Conservation (phyloP, 1,284 basidiomycete genomes). For the Tetrapyrgos nigripes region DNA sequence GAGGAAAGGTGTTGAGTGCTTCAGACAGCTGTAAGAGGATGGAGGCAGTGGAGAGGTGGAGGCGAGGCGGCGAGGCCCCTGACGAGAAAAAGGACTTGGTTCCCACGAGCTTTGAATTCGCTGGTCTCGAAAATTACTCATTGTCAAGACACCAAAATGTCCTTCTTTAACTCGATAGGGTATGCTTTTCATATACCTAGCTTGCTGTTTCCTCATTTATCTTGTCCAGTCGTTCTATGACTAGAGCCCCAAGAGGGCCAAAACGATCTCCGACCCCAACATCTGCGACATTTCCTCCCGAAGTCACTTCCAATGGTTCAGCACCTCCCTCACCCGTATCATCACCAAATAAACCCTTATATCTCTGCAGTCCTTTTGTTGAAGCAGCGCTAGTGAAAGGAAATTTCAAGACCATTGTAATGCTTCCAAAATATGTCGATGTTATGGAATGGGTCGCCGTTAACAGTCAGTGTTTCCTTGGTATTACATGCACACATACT, state of each 20-base stretch:
- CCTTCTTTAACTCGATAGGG: constrained; percentile 83
- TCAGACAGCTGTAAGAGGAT: no score
- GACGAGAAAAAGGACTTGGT: neutral
- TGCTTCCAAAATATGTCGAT: constrained; percentile 96
- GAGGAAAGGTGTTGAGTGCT: no score
- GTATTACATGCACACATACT: neutral
- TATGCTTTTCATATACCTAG: constrained; percentile 38
- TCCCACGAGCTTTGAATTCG: neutral
- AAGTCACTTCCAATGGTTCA: constrained; percentile 41
- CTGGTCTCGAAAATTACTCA: neutral
- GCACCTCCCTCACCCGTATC: constrained; percentile 46
- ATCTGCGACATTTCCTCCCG: constrained; percentile 61
- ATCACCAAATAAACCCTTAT: constrained; percentile 70
- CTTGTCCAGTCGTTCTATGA: constrained; percentile 67
- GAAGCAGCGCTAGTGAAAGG: constrained; percentile 98
- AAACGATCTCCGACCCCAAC: constrained; percentile 78
- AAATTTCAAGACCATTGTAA: constrained; percentile 98
- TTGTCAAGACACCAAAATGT: constrained; percentile 49
- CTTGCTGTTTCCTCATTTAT: neutral
- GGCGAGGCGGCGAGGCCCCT: no score
- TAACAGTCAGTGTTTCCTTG: constrained; percentile 71
- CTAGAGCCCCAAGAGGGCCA: constrained; percentile 64
- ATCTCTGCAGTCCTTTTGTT: constrained; percentile 95
- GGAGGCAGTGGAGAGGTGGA: no score
- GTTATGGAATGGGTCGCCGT: constrained; percentile 99